phyloP scores from a whole-genome alignment of 2,329 filamentous ascomycete species.

The Pestalotiopsis sp. region DNA sequence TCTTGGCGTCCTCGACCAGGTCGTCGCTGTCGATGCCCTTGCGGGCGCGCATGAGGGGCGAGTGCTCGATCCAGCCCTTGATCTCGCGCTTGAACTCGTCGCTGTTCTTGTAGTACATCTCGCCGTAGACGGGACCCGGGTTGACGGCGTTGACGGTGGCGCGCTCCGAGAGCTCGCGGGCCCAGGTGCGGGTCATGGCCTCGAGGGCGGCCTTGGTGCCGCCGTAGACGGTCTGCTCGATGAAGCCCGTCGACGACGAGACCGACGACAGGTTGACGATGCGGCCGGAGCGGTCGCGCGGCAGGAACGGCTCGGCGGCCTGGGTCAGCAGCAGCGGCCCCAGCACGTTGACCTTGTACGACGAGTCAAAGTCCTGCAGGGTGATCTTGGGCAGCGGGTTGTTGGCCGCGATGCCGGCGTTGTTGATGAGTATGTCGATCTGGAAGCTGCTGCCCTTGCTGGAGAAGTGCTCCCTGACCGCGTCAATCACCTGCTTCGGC shows the following conservation, averaged over 20 bases:
- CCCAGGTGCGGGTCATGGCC: conserved; percentile 62
- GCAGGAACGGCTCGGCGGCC: conserved; percentile 71
- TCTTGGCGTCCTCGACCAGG: conserved; percentile 60
- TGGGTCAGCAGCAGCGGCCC: conserved; percentile 80
- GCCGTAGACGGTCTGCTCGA: conserved; percentile 59
- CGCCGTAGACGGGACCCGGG: conserved; percentile 57
- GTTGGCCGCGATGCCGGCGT: conserved; percentile 75
- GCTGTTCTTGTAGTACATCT: conserved; percentile 51
- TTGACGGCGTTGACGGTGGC: conserved; percentile 61
- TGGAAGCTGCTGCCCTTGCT: conserved; percentile 52
- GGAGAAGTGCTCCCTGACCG: conserved; percentile 60
- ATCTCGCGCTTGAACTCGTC: conserved; percentile 45
- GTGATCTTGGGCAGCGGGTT: conserved; percentile 65
- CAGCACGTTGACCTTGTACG: conserved; percentile 81
- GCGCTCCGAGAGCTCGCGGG: conserved; percentile 55
- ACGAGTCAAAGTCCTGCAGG: conserved; percentile 66
- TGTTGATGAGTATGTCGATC: conserved; percentile 87
- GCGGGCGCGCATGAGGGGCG: conserved; percentile 66
- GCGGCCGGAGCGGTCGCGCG: conserved; percentile 62
- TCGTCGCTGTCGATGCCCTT: conserved; percentile 64
- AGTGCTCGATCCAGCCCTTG: conserved; percentile 45
- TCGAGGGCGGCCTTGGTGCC: conserved; percentile 62
- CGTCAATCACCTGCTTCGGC: conserved; percentile 60
- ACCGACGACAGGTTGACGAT: conserved; percentile 61
- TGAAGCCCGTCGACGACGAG: conserved; percentile 55